A percentile compares a stretch with the other conserved stretches of the same genome.
These are phyloP conservation scores for Leccinum obscurum DNA, from an alignment of 768 basidiomycete species.

Conservation along the genomic window DNA sequence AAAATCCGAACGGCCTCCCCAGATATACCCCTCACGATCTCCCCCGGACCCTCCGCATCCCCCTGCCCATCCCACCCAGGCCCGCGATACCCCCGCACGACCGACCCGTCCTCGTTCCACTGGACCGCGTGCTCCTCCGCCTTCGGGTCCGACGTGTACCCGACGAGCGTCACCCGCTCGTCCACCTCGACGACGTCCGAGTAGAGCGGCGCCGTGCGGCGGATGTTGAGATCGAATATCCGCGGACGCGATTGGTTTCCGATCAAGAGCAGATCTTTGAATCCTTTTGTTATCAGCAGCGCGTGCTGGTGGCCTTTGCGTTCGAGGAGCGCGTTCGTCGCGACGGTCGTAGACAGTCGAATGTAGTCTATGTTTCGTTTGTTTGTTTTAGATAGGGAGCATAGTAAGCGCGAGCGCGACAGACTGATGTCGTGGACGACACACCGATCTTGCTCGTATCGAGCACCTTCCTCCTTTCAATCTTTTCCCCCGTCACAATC, in stretches of 20 bases:
- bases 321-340: constrained; percentile 94
- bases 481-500: constrained; percentile 63
- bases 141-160: constrained; percentile 87
- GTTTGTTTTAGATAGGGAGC: too few species aligned
- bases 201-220: constrained; percentile 75
- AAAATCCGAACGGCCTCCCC: constrained; percentile 89
- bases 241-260: constrained; percentile 93
- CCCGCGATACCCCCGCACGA: constrained; percentile 69
- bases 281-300: constrained; percentile 87
- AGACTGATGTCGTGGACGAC: not conserved
- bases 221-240: constrained; percentile 94
- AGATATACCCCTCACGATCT: constrained; percentile 77
- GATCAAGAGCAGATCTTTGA: constrained; percentile 88
- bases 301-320: constrained; percentile 93
- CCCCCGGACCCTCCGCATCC: constrained; percentile 75
- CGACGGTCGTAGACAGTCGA: constrained; percentile 90
- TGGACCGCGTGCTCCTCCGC: constrained; percentile 73
- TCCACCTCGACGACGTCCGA: constrained; percentile 65
- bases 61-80: constrained; percentile 73
- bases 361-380: constrained; percentile 69
- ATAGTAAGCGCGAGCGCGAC: not conserved
- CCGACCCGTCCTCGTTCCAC: constrained; percentile 71
- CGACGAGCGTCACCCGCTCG: constrained; percentile 92
- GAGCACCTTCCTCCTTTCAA: constrained; percentile 65
- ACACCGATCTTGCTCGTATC: constrained; percentile 81